These are phyloP conservation scores for Madurella fahalii DNA, from an alignment of 2,329 filamentous ascomycete species.

Conservation along the genomic window DNA sequence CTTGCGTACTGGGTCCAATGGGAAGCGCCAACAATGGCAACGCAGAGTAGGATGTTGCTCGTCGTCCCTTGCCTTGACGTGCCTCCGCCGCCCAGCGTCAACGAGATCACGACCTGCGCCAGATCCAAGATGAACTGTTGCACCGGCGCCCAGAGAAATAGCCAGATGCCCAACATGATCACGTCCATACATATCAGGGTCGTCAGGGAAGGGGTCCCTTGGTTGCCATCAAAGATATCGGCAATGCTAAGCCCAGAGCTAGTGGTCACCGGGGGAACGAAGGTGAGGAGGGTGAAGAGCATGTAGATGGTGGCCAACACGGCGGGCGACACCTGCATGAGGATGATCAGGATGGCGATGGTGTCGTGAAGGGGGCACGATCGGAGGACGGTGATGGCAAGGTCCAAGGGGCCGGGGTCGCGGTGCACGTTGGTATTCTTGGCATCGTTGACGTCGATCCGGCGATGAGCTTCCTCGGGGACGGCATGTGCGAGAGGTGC, in stretches of 20 bases:
- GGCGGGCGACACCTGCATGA: conserved; percentile 86
- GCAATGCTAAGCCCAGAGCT: conserved; percentile 78
- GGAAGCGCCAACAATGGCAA: conserved; percentile 60
- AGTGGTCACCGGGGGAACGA: conserved; percentile 77
- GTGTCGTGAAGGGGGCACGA: conserved; percentile 92
- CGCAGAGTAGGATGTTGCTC: conserved; percentile 67
- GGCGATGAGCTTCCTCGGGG: conserved; percentile 49
- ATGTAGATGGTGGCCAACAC: conserved; percentile 86
- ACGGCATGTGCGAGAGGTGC: conserved; percentile 34
- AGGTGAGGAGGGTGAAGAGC: conserved; percentile 87
- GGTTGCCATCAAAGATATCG: conserved; percentile 85
- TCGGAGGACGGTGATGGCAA: conserved; percentile 80
- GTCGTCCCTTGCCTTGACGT: conserved; percentile 64
- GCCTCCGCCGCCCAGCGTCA: conserved; percentile 80
- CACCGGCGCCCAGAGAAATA: conserved; percentile 80
- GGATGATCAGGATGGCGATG: conserved; percentile 91
- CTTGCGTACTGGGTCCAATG: conserved; percentile 44
- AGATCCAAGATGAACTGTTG: conserved; percentile 87
- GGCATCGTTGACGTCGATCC: conserved; percentile 66
- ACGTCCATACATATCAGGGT: conserved; percentile 82
- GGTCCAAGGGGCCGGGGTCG: conserved; percentile 67
- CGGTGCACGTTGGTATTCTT: conserved; percentile 66
- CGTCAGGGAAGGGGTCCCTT: conserved; percentile 79
- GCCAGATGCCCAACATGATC: conserved; percentile 78
- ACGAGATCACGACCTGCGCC: conserved; percentile 87